These are phyloP conservation scores for Didymella arachidicola DNA, from an alignment of 2,329 filamentous ascomycete species.

Conservation along the genomic window DNA sequence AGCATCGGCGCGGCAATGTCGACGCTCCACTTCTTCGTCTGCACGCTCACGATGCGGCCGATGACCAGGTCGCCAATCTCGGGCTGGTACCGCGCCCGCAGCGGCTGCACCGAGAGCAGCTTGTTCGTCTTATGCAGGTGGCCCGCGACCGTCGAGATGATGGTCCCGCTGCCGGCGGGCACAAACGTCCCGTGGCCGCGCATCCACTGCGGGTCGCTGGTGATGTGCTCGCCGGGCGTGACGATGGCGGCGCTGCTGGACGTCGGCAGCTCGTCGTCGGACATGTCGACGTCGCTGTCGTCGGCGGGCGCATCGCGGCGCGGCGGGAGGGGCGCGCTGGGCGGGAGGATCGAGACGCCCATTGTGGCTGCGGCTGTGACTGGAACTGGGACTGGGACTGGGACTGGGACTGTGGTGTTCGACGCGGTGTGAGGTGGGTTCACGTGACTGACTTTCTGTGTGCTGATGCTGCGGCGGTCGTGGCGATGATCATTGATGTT, in stretches of 20 bases:
- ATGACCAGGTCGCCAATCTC: constrained; percentile 97
- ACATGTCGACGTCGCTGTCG: constrained; percentile 59
- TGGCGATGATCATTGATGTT: constrained; percentile 3
- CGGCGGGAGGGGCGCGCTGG: constrained; percentile 49
- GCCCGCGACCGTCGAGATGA: constrained; percentile 89
- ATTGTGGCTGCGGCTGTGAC: constrained; percentile 48
- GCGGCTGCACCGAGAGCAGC: constrained; percentile 86
- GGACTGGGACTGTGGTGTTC: not conserved
- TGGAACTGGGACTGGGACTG: not conserved
- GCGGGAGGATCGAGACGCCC: constrained; percentile 67
- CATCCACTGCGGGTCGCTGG: constrained; percentile 97
- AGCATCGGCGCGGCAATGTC: constrained; percentile 90
- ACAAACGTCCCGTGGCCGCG: constrained; percentile 92
- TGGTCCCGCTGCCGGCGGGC: constrained; percentile 67
- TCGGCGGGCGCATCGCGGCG: constrained; percentile 50
- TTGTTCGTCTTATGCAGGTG: constrained; percentile 95
- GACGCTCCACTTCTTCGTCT: constrained; percentile 90
- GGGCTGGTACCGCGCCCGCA: constrained; percentile 91
- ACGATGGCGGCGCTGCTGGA: constrained; percentile 65
- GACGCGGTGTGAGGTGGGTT: not conserved
- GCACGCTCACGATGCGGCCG: constrained; percentile 93
- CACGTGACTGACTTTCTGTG: not conserved
- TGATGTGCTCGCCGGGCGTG: constrained; percentile 88
- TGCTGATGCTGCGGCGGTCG: not conserved
- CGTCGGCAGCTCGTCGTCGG: constrained; percentile 50